Base-by-base conservation (phyloP, 2,329 filamentous ascomycete genomes). In the Alternaria ventricosa region DNA sequence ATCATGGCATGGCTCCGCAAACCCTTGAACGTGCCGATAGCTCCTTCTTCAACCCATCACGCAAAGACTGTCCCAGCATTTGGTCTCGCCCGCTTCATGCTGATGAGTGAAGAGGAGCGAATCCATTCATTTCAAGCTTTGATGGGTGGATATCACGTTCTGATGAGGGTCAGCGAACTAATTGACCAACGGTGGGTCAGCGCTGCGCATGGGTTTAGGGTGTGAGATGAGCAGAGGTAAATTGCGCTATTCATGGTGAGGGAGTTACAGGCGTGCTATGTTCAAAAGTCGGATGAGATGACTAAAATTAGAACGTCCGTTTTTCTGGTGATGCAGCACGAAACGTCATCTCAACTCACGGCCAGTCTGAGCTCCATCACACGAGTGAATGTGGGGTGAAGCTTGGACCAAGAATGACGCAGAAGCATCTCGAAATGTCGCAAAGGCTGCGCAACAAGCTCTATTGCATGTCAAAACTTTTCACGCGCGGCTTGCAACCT, bases 1-100 rank as follows among this genome's bases (percentile, higher is more conserved):
- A 82, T 93, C 2, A 79, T 92, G 33, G 81, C 79, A 1, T 75
- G 77, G 5, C 71, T 79, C 55, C 77, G 75, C 45, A 45, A 67
- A 7, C 68, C 71, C 1, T 47, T 66, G 10, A 41, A 66, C 4
- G 47, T 72, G 8, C 27, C 58, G 3, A 23, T 71, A 22, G 58
- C 68, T 12, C 13, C 57, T 7, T 6, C 13, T 2, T 57, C 62
- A 9, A 63, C 56, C 10, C 30, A 46, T 3, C 13, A 18, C 12
- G 30, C 45, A 1, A 45, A 51, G n/a, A 50, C 43, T 5, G 47
- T 72, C 4, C 36, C 57, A 2, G 64, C 70, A 69, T 61, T 71
- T 64, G 87, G 86, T 1, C 71, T 92, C 23, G 77, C 83, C 2
- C 80, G 75, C 2, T 90, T 92, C 68, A 77, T 91, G 2, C 78